Base-by-base conservation (phyloP, 495 filamentous ascomycete genomes). In the Usnea hakonensis region DNA sequence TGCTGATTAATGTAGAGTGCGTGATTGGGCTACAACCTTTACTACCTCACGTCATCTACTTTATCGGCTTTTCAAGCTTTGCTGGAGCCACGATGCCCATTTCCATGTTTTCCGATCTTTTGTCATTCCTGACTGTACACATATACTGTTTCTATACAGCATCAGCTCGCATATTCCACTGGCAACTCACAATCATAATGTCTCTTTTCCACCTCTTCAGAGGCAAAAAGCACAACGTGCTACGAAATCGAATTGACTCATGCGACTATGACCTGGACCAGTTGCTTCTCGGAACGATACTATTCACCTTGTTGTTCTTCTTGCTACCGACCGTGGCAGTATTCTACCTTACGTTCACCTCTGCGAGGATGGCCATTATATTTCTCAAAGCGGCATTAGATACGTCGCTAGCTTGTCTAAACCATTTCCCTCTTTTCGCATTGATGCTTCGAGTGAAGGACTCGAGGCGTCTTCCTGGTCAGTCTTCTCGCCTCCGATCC, bases 261-360 rank as follows among this genome's bases (percentile, higher is more conserved):
- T 99, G 95, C 78, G 94, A 99, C 74, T 99, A 99, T 73, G 94
- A 96, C 71, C 87, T 99, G 21, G 94, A 99, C 70, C 95, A 99
- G 73, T 85, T 99, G 5, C 85, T 99, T 9, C 85, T 99, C 17
- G 94, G 94, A 37, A 97, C 94, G 2, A 97, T 97, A 28, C 80
- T 99, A 11, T 99, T 99, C 67, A 97, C 95, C 3, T 81, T 97
- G 16, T 82, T 97, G 1, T 96, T 95, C 78, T 99, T 97, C 72
- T 80, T 99, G 26, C 79, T 97, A 1, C 95, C 94, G 0, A 99
- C 94, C 3, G 89, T 99, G 33, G 80, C 92, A 46, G 95, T 97
- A 13, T 99, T 97, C 69, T 99, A 99, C 71, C 77, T 96, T 43
- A 96, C 95, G 33, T 99, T 99, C 74, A 93, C 94, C 33, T 86